A percentile compares a stretch with the other conserved stretches of the same genome.
Conservation (phyloP, 495 filamentous ascomycete genomes). For the Lophium mytilinum region DNA sequence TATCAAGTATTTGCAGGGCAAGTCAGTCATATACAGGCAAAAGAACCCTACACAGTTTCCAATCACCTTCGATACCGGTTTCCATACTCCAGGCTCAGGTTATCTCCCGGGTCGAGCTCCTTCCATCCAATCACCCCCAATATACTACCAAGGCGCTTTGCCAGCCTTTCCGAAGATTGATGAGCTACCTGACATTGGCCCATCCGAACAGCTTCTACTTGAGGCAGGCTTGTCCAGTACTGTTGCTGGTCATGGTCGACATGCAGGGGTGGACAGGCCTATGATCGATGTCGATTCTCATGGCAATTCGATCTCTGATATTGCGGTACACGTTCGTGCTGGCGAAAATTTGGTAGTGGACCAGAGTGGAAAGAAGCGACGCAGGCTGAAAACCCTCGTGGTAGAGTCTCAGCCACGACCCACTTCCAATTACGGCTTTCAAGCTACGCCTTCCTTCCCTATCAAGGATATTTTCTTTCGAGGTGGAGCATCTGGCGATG, state of each 20-base stretch:
- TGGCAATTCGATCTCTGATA: not conserved
- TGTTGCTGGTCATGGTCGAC: too few species aligned
- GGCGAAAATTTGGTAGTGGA: slow-evolving; percentile 28
- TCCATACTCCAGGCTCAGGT: not conserved
- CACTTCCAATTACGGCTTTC: too few species aligned
- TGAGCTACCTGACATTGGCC: not conserved
- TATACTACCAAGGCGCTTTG: not conserved
- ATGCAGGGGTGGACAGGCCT: too few species aligned
- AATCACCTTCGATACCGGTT: not conserved
- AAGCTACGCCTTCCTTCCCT: too few species aligned
- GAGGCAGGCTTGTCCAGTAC: too few species aligned
- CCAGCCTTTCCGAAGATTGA: not conserved
- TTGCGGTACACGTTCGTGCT: not conserved
- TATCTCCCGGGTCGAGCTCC: not conserved
- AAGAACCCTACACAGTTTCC: not conserved
- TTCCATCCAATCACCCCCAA: not conserved
- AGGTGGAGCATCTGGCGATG: not conserved
- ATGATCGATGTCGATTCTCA: too few species aligned
- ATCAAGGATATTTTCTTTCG: too few species aligned
- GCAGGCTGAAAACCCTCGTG: slow-evolving; percentile 24
- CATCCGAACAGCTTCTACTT: not conserved
- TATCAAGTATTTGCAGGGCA: not conserved
- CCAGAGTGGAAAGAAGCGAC: slow-evolving; percentile 39
- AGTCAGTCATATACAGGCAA: not conserved
- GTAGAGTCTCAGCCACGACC: too few species aligned